phyloP scores from a whole-genome alignment of 371 early-diverging fungal species.

The Dinochytrium kinnereticum region DNA sequence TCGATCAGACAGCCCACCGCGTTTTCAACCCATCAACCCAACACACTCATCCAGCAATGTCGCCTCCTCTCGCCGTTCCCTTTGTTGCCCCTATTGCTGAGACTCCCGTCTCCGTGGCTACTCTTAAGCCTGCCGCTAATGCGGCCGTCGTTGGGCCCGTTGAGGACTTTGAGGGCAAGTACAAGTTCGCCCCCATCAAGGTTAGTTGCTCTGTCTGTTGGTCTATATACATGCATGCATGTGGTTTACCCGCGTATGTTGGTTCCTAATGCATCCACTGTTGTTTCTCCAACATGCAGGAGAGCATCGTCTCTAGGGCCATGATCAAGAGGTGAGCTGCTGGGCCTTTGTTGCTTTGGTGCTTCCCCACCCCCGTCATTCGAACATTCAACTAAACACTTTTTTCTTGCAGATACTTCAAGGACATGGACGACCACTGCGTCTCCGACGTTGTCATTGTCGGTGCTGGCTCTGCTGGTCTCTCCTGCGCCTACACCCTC shows the following conservation, averaged over 20 bases:
- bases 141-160: slow-evolving; percentile 2
- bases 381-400: background rate
- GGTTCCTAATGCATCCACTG: background rate
- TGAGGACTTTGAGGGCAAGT: slow-evolving; percentile 20
- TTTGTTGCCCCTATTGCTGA: slow-evolving; percentile 12
- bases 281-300: slow-evolving; percentile 37
- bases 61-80: slow-evolving; percentile 32
- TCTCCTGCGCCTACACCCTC: slow-evolving; percentile 66
- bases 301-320: slow-evolving; percentile 72
- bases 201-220: too few species aligned
- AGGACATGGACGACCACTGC: slow-evolving; percentile 66
- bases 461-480: slow-evolving; percentile 70
- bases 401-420: slow-evolving; percentile 18
- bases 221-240: too few species aligned
- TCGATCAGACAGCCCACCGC: too few species aligned
- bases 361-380: background rate
- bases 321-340: slow-evolving; percentile 69
- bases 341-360: slow-evolving; percentile 17
- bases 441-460: slow-evolving; percentile 78
- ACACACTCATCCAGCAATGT: background rate
- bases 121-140: too few species aligned
- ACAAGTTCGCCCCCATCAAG: slow-evolving; percentile 41
- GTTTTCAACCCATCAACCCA: too few species aligned
- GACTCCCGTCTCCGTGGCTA: too few species aligned
- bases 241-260: too few species aligned